Evolutionary conservation across 148 eudicot species (phyloP), one percentile per base, ranked within the genome.

Genomic region (Diospyros lotus): DNA sequence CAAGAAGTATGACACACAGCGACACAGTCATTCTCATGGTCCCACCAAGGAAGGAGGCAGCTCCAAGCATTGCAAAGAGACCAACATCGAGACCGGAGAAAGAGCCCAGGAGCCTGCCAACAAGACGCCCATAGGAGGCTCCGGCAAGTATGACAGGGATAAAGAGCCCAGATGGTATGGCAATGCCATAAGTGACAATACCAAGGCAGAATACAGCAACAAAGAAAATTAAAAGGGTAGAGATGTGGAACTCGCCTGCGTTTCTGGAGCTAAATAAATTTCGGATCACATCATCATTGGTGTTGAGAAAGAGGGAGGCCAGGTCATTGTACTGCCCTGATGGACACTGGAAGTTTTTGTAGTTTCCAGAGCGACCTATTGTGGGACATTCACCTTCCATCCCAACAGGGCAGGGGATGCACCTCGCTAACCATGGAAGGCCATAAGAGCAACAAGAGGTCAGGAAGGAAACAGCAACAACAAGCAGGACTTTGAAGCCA

Each of bases 11-110:
- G 64, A 92, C 89, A 75, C 97, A 92, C 38, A 92, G 82, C 2
- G 97, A 92, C 9, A 92, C 97, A 0, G 97, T 92, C 97, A 92
- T 92, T 71, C 97, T 88, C 97, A 92, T 92, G 6, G 97, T 92
- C 66, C 97, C 97, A 72, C 97, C 94, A 38, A 92, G 89, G 58
- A 92, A 89, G 9, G 97, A 89, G 50, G 97, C 97, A 11, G 97
- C 89, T n/a, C 97, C 97, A 3, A 92, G 92, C 48, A 92, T 81
- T 1, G 94, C 88, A 59, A 85, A 89, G 53, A 86, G 71, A 9
- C 97, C 94, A 51, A 80, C 54, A 43, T 89, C 86, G 39, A 92
- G 85, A 62, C 67, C 75, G 18, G 88, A 85, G 9, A 85, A 2
- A 1, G 89, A 59, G 4, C 83, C 83, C 38, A 88, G 6, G 61